Conservation (phyloP, 1,139 yeast species). For the Saccharomyces hybrid region DNA sequence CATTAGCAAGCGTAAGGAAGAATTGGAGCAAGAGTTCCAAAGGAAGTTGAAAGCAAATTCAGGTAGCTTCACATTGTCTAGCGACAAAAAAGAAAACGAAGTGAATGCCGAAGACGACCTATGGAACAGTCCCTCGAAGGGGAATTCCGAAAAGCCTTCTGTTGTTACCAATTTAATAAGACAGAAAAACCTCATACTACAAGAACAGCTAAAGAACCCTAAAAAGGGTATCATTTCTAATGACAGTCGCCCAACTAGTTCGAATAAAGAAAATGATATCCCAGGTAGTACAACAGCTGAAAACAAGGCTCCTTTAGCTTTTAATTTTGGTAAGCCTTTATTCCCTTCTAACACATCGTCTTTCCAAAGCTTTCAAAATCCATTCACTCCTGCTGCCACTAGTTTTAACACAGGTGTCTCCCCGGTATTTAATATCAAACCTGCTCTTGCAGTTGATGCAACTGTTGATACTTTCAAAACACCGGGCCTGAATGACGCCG, state of each 20-base stretch:
- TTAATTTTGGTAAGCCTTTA: background rate
- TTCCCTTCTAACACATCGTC: background rate
- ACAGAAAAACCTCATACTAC: background rate
- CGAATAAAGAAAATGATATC: background rate
- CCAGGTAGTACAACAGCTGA: background rate
- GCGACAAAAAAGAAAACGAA: background rate
- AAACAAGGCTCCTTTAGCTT: background rate
- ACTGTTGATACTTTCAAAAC: background rate
- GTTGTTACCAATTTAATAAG: background rate
- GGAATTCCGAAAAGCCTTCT: background rate
- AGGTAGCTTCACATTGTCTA: constrained; percentile 5
- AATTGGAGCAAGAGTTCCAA: constrained; percentile 24
- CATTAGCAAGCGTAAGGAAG: constrained; percentile 19
- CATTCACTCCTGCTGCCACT: constrained; percentile 8
- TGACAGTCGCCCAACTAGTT: background rate
- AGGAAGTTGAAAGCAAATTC: constrained; percentile 14
- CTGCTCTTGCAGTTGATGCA: constrained; percentile 8
- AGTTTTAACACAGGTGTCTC: background rate
- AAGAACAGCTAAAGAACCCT: background rate
- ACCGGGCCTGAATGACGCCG: background rate
- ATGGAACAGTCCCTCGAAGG: background rate
- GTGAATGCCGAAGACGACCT: background rate
- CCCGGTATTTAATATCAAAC: constrained; percentile 1
- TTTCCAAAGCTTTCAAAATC: constrained; percentile 2
- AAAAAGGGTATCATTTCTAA: background rate